Base-by-base conservation (phyloP, 2,329 filamentous ascomycete genomes). In the Talaromyces piceae region DNA sequence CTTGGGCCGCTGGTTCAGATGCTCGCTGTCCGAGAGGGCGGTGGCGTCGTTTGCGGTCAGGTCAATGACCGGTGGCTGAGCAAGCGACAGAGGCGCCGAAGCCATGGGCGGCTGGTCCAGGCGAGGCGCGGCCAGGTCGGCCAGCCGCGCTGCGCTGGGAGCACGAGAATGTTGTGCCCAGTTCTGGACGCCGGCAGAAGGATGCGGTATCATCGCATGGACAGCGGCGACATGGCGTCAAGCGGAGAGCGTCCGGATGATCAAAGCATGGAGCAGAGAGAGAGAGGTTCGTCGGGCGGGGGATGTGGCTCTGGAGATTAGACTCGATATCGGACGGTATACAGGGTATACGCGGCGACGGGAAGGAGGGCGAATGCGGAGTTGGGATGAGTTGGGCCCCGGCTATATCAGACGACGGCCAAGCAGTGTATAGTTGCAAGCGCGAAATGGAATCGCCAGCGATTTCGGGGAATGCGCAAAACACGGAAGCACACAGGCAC, bases 201-300 rank as follows among this genome's bases (percentile, higher is more conserved):
- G 60, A 64, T 68, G 63, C 53, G 67, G 65, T 56, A 68, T 71
- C 68, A 72, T 71, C 59, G 64, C 63, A 62, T 61, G 59, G 51
- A 63, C 65, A 71, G 70, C 59, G 59, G 63, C 61, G 55, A 63
- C 68, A 71, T 71, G 61, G 58, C 66, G 55, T 51, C 60, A 49
- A 54, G 51, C 44, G 51, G 49, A n/a, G n/a, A 49, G 56, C 55
- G 56, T 54, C 30, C 33, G 41, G 43, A n/a, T n/a, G 45, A 37
- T 49, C 31, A 53, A 33, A 28, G 28, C 51, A 53, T 49, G 16
- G 30, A 33, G 25, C n/a, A n/a, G n/a, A n/a, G n/a, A n/a, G n/a
- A n/a, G n/a, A n/a, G n/a, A n/a, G n/a, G n/a, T n/a, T n/a, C n/a
- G n/a, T n/a, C n/a, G n/a, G n/a, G n/a, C n/a, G n/a, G n/a, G n/a